Percentiles rank a stretch among this genome's conserved stretches.
Evolutionary conservation across 257 asterid genomes (phyloP).

Genomic region (Osmanthus fragrans): DNA sequence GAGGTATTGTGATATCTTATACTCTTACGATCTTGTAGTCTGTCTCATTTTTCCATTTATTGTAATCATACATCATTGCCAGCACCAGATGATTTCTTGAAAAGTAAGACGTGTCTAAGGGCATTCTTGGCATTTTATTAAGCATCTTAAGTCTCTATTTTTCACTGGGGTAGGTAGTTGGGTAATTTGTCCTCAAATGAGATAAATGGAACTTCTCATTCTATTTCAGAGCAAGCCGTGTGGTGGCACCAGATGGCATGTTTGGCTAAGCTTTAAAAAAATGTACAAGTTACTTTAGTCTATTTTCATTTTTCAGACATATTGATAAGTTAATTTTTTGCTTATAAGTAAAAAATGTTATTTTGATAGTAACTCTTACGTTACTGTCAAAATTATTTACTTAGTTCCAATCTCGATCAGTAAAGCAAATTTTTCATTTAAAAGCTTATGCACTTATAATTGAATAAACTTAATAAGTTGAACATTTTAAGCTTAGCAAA

Average conservation of each 20-base stretch:
- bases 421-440: no score
- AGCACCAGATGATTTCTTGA: not conserved
- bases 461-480: not conserved
- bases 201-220: not conserved
- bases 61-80: not conserved
- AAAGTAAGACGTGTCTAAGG: not conserved
- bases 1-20: conserved; percentile 49
- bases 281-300: not conserved
- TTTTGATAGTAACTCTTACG: not conserved
- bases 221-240: not conserved
- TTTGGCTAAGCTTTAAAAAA: not conserved
- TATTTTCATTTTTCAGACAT: no score
- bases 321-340: no score
- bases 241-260: not conserved
- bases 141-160: not conserved
- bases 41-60: not conserved
- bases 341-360: no score
- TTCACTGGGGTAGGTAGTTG: not conserved
- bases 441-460: not conserved
- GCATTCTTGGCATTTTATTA: not conserved
- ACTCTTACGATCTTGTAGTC: not conserved
- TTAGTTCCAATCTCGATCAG: not conserved
- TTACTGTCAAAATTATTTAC: not conserved
- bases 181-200: not conserved
- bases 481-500: not conserved